phyloP scores from a whole-genome alignment of 441 rosid genomes.

The Adansonia madagascariensis region DNA sequence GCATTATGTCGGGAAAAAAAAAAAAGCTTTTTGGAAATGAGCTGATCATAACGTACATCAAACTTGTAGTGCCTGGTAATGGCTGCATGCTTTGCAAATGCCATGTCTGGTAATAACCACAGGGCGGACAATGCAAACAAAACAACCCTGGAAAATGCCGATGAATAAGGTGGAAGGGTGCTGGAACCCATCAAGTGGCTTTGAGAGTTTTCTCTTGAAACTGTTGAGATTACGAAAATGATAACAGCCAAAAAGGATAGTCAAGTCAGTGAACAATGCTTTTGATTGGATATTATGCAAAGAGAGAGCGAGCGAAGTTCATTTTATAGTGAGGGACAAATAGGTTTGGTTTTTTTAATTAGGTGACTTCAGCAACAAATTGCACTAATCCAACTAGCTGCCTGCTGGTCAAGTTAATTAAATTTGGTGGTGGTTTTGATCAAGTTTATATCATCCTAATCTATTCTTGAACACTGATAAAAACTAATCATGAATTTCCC shows the following conservation, averaged over 20 bases:
- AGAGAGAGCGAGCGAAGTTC: conserved; percentile 8
- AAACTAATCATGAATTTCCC: not conserved
- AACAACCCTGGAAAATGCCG: conserved; percentile 21
- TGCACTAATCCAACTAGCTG: conserved; percentile 12
- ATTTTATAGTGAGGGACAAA: conserved; percentile 5
- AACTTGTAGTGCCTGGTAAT: conserved; percentile 44
- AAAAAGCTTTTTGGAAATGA: not conserved
- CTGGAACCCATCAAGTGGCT: not conserved
- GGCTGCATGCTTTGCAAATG: conserved; percentile 43
- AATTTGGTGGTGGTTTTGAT: conserved; percentile 3
- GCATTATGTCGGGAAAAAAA: not conserved
- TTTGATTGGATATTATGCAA: conserved; percentile 4
- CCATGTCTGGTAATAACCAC: conserved; percentile 22
- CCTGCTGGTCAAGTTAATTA: conserved; percentile 20
- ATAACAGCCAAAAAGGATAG: not conserved
- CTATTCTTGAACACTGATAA: too few relatives aligned
- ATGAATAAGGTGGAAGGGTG: not conserved
- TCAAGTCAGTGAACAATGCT: not conserved
- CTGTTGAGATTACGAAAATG: not conserved
- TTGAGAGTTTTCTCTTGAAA: not conserved
- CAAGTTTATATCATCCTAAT: not conserved
- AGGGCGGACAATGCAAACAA: conserved; percentile 33
- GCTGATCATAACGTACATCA: conserved; percentile 29
- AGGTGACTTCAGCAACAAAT: conserved; percentile 21
- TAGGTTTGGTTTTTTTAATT: conserved; percentile 6